Percentiles rank a stretch among this genome's conserved stretches.
Conservation (phyloP, 106 monocot genomes). For the Dendrobium nobile region DNA sequence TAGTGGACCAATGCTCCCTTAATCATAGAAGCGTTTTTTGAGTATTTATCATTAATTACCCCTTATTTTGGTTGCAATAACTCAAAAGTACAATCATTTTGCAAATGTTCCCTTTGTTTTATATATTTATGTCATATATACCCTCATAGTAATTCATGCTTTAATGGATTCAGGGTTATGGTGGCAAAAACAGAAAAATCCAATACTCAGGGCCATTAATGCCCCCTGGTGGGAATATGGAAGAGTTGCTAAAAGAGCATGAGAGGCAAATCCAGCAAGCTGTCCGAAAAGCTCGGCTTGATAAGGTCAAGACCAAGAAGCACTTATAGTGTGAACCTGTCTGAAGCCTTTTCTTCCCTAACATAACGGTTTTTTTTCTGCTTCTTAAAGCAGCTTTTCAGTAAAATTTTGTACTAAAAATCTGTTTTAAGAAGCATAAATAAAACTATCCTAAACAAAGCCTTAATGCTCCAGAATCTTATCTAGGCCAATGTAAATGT, state of each 20-base stretch:
- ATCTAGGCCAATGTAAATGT: too few relatives aligned
- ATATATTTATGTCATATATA: background rate
- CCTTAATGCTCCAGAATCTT: too few relatives aligned
- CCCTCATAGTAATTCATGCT: background rate
- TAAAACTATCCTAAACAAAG: too few relatives aligned
- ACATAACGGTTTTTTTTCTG: too few relatives aligned
- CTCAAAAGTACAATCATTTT: background rate
- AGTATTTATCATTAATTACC: background rate
- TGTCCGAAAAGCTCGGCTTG: constrained; percentile 58
- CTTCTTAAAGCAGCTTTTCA: too few relatives aligned
- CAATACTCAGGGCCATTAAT: constrained; percentile 83
- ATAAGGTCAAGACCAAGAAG: constrained; percentile 38
- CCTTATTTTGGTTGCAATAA: too few relatives aligned
- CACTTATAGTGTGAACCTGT: background rate
- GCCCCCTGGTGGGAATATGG: constrained; percentile 71
- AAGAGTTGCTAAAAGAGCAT: constrained; percentile 89
- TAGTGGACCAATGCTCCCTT: background rate
- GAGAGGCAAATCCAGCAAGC: constrained; percentile 80
- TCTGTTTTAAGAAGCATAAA: too few relatives aligned
- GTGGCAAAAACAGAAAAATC: constrained; percentile 51
- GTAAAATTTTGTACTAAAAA: too few relatives aligned
- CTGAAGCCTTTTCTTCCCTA: background rate
- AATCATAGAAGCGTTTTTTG: background rate
- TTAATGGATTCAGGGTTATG: constrained; percentile 36
- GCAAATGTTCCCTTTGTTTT: background rate